Evolutionary conservation across 176 grass and related monocot species (phyloP).

Genomic region (Aechmea fasciata): DNA sequence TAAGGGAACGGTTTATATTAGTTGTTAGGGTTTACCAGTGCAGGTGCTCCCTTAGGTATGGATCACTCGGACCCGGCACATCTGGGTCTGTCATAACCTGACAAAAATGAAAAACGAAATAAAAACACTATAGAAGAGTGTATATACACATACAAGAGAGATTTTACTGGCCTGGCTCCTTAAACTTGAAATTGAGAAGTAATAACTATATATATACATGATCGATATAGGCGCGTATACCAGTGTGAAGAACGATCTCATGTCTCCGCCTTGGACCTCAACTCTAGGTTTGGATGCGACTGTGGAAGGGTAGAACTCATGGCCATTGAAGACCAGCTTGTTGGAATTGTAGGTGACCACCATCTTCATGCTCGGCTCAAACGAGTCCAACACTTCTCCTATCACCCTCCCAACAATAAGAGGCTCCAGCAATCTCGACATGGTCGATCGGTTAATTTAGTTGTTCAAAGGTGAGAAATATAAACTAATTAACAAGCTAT

Average conservation of each 20-base stretch:
- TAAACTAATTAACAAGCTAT: conserved; percentile 6
- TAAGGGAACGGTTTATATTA: neutral
- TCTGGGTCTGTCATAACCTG: conserved; percentile 98
- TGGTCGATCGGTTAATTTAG: conserved; percentile 7
- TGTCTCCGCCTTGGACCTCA: conserved; percentile 57
- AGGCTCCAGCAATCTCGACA: conserved; percentile 66
- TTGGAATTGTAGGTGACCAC: conserved; percentile 65
- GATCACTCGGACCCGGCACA: conserved; percentile 92
- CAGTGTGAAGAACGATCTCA: conserved; percentile 88
- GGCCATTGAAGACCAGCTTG: conserved; percentile 75
- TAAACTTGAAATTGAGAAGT: too few species aligned
- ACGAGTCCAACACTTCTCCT: conserved; percentile 85
- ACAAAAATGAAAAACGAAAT: neutral
- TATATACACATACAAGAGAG: too few species aligned
- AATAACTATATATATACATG: neutral
- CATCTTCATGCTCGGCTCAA: conserved; percentile 77
- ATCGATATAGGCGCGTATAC: conserved; percentile 18
- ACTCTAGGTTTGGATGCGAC: conserved; percentile 56
- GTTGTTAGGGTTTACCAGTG: conserved; percentile 57
- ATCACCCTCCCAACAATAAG: conserved; percentile 74
- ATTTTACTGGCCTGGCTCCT: neutral
- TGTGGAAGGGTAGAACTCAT: conserved; percentile 76
- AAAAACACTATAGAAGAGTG: neutral
- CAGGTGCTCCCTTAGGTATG: conserved; percentile 79
- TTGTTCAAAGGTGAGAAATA: neutral